Conservation (phyloP, 495 filamentous ascomycete genomes). For the Aspergillus sclerotioniger region DNA sequence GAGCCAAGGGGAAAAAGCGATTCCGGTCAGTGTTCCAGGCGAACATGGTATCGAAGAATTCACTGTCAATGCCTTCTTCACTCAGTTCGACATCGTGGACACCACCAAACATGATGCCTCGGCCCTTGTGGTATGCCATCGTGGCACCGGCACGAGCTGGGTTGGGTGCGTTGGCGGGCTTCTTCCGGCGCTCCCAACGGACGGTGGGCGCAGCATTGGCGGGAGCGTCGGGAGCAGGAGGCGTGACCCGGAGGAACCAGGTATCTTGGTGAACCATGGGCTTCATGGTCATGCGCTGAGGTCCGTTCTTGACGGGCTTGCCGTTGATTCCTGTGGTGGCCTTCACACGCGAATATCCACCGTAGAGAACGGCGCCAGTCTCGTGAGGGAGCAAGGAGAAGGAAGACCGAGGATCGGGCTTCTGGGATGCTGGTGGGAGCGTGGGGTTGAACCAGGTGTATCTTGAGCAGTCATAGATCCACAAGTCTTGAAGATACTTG, state of each 20-base stretch:
- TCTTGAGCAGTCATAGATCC: slow-evolving; percentile 67
- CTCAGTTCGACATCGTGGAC: slow-evolving; percentile 92
- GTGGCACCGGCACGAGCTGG: slow-evolving; percentile 83
- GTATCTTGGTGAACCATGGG: slow-evolving; percentile 91
- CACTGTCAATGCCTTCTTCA: slow-evolving; percentile 92
- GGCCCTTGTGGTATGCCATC: slow-evolving; percentile 88
- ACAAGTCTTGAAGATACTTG: slow-evolving; percentile 75
- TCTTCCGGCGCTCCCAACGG: slow-evolving; percentile 90
- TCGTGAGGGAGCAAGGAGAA: slow-evolving; percentile 92
- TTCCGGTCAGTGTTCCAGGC: slow-evolving; percentile 95
- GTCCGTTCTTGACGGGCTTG: slow-evolving; percentile 62
- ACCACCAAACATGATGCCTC: slow-evolving; percentile 90
- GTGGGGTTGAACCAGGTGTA: slow-evolving; percentile 74
- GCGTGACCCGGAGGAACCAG: slow-evolving; percentile 84
- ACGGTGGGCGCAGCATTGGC: slow-evolving; percentile 62
- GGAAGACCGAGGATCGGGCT: slow-evolving; percentile 84
- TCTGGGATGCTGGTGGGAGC: slow-evolving; percentile 70
- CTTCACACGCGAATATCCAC: slow-evolving; percentile 92
- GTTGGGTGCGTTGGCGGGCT: slow-evolving; percentile 82
- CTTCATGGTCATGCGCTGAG: slow-evolving; percentile 67
- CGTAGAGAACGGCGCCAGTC: slow-evolving; percentile 80
- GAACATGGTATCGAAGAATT: slow-evolving; percentile 88
- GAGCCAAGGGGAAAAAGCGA: slow-evolving; percentile 79
- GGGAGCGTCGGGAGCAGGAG: slow-evolving; percentile 61
- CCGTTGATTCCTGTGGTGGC: slow-evolving; percentile 43